Conservation (phyloP, 306 rosid genomes). For the Glycine tomentella region DNA sequence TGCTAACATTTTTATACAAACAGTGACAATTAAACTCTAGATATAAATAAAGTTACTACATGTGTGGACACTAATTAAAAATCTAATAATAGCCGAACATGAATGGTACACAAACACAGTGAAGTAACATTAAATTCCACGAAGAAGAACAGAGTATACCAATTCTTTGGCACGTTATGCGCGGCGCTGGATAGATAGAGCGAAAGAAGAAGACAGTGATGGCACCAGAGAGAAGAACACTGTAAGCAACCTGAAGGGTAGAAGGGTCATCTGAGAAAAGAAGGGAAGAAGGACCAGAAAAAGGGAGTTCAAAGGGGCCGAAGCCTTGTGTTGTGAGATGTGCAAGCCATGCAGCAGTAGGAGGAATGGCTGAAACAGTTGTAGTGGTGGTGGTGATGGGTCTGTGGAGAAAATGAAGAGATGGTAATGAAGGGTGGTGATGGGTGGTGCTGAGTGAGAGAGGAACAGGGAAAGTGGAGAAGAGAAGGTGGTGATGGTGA, state of each 20-base stretch:
- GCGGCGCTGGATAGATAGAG: slow-evolving; percentile 62
- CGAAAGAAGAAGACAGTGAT: slow-evolving; percentile 71
- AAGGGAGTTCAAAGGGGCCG: slow-evolving; percentile 61
- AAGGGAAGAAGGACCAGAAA: slow-evolving; percentile 21
- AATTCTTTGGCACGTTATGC: slow-evolving; percentile 68
- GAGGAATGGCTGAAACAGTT: slow-evolving; percentile 47
- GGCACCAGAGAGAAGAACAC: slow-evolving; percentile 67
- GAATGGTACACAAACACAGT: not conserved
- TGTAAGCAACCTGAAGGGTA: slow-evolving; percentile 62
- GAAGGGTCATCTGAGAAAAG: slow-evolving; percentile 63
- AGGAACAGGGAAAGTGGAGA: slow-evolving; percentile 49
- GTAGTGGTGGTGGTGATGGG: slow-evolving; percentile 38
- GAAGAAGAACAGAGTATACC: slow-evolving; percentile 49
- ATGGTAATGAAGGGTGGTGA: not conserved
- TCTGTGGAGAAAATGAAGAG: slow-evolving; percentile 39
- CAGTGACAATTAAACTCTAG: not conserved
- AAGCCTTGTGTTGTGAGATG: slow-evolving; percentile 54
- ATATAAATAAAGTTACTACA: not conserved
- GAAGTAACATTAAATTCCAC: not conserved
- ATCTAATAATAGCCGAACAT: not conserved
- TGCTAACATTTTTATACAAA: too few relatives aligned
- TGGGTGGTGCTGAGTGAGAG: not conserved
- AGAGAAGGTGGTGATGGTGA: slow-evolving; percentile 50
- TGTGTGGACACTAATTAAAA: not conserved
- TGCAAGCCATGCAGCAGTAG: slow-evolving; percentile 33